Evolutionary conservation across 441 rosid genomes (phyloP), one percentile per base, ranked within the genome.

Genomic region (Kokia cookei): DNA sequence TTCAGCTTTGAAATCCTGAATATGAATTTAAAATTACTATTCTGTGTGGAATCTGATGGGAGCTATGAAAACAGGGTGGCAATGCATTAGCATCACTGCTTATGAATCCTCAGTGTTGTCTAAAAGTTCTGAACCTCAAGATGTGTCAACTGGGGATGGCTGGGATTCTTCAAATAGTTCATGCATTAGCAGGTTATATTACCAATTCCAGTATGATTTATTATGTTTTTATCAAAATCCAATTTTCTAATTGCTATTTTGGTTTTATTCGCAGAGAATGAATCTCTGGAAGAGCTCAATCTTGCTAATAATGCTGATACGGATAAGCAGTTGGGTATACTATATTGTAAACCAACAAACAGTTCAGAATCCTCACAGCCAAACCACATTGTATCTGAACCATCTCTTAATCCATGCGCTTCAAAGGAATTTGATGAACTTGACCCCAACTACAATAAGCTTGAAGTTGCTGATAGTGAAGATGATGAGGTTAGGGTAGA

Each of bases 131-230:
- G 86, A 76, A 80, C 35, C 80, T 93, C 64, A 86, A 86, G 80
- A 93, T 86, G 77, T 92, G 98, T 82, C 87, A 86, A 75, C 89
- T 96, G 77, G 94, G 92, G 74, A 87, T 88, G 60, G 61, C 79
- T 13, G 94, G 92, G 78, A 75, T 92, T 73, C 84, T 92, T 75
- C 85, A 88, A 82, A 75, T 96, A 77, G 75, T 92, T 72, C 90
- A 88, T 69, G 91, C 98, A 69, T 79, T 93, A 55, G 78, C 90
- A 84, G 98, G 99, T 93, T 64, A 80, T 26, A 72, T 72, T 63
- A 47, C 40, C 8, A 40, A 73, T 53, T 73, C 32, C 37, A 65
- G 51, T 29, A 70, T 37, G 19, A 45, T 63, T 27, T 70, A 35
- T 40, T 3, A 9, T 69, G 26, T 53, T 24, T 62, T 1, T 47